Percentiles rank a stretch among this genome's conserved stretches.
These are phyloP conservation scores for Mycena rosella DNA, from an alignment of 768 basidiomycete species.

Conservation along the genomic window DNA sequence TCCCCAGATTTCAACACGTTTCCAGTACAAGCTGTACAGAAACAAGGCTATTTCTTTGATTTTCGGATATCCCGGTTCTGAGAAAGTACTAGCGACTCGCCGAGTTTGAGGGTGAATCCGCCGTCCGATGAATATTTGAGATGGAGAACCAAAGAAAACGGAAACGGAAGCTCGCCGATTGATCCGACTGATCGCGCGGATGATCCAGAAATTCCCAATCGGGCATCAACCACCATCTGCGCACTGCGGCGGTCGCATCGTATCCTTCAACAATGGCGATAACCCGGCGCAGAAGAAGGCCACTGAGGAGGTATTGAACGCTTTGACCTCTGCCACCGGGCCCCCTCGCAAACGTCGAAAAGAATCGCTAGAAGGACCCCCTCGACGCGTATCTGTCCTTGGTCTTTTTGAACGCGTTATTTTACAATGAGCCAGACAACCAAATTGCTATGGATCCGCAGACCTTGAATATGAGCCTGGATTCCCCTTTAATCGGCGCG, in stretches of 20 bases:
- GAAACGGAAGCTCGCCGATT: too few species aligned
- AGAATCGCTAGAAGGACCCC: slow-evolving; percentile 80
- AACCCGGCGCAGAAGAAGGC: slow-evolving; percentile 67
- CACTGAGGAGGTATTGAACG: slow-evolving; percentile 69
- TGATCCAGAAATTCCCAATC: too few species aligned
- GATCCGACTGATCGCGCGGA: too few species aligned
- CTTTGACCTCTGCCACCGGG: slow-evolving; percentile 58
- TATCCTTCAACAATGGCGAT: slow-evolving; percentile 46
- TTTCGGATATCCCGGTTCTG: too few species aligned
- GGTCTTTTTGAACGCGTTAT: slow-evolving; percentile 94
- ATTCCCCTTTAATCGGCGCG: slow-evolving; percentile 23
- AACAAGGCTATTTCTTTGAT: too few species aligned
- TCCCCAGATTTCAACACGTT: too few species aligned
- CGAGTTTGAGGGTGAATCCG: too few species aligned
- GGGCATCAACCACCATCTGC: not conserved
- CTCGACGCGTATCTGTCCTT: slow-evolving; percentile 82
- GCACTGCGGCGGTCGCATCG: too few species aligned
- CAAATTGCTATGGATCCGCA: slow-evolving; percentile 80
- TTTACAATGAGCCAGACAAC: slow-evolving; percentile 86
- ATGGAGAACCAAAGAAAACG: too few species aligned
- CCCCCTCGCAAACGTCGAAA: slow-evolving; percentile 77
- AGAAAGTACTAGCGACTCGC: too few species aligned
- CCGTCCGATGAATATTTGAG: too few species aligned
- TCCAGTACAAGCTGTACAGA: too few species aligned
- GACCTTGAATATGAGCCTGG: slow-evolving; percentile 68